phyloP scores from a whole-genome alignment of 2,329 filamentous ascomycete species.

The Trichophyton simii region DNA sequence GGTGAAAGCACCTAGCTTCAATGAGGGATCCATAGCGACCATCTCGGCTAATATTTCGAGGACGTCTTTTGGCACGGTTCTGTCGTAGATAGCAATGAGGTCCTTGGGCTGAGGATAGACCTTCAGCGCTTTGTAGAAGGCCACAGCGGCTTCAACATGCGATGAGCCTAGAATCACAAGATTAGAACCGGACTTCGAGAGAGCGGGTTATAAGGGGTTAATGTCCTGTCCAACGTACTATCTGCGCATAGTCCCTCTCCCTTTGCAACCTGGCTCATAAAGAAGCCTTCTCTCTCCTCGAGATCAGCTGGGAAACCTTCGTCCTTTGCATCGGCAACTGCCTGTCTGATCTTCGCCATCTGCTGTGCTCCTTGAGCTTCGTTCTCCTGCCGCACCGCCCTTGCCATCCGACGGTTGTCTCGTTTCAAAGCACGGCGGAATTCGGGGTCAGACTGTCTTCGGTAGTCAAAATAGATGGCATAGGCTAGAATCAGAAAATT shows the following conservation, averaged over 20 bases:
- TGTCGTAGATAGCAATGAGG: constrained; percentile 93
- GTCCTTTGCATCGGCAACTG: constrained; percentile 69
- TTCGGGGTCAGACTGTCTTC: constrained; percentile 49
- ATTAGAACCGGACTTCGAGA: background rate
- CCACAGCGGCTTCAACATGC: constrained; percentile 69
- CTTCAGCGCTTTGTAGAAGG: constrained; percentile 97
- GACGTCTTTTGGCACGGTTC: constrained; percentile 94
- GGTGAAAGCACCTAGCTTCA: constrained; percentile 47
- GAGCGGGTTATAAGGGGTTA: background rate
- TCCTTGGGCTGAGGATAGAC: constrained; percentile 91
- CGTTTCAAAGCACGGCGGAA: constrained; percentile 48
- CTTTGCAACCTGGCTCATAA: constrained; percentile 86
- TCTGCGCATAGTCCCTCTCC: constrained; percentile 75
- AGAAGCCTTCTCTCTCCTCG: constrained; percentile 90
- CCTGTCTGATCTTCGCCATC: constrained; percentile 57
- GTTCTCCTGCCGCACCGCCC: constrained; percentile 36
- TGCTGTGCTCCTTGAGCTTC: constrained; percentile 35
- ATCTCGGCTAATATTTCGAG: constrained; percentile 95
- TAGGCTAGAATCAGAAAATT: constrained; percentile 35
- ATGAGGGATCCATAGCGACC: constrained; percentile 77
- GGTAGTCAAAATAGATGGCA: constrained; percentile 55
- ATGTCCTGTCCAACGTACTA: constrained; percentile 44
- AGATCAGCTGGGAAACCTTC: constrained; percentile 84
- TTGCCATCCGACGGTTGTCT: constrained; percentile 36
- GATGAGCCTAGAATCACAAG: constrained; percentile 23